Percentiles rank a stretch among this genome's conserved stretches.
These are phyloP conservation scores for Escovopsis sp. DNA, from an alignment of 2,329 filamentous ascomycete species.

Conservation along the genomic window DNA sequence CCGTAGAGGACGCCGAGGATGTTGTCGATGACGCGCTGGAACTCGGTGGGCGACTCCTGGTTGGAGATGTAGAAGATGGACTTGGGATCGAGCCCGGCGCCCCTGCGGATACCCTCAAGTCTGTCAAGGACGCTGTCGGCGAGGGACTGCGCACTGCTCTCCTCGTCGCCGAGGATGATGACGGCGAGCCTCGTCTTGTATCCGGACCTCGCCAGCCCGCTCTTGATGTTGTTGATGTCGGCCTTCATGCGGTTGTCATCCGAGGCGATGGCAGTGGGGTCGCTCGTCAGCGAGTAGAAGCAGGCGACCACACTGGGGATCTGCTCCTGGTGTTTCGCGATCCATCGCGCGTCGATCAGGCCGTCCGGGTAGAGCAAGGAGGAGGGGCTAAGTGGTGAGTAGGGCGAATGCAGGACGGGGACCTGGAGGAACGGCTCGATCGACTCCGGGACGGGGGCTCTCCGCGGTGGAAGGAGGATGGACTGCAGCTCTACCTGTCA, in stretches of 20 bases:
- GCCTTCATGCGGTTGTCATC: slow-evolving; percentile 77
- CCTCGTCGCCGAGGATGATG: slow-evolving; percentile 29
- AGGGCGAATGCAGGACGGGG: slow-evolving; percentile 66
- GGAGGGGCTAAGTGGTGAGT: slow-evolving; percentile 74
- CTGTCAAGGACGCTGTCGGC: slow-evolving; percentile 54
- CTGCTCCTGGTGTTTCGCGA: slow-evolving; percentile 74
- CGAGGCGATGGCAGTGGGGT: slow-evolving; percentile 58
- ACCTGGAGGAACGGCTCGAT: slow-evolving; percentile 31
- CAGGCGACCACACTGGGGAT: slow-evolving; percentile 68
- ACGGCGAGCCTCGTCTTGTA: slow-evolving; percentile 68
- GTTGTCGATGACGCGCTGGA: slow-evolving; percentile 57
- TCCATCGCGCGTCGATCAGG: slow-evolving; percentile 66
- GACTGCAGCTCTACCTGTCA: slow-evolving; percentile 29
- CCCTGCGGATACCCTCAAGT: slow-evolving; percentile 61
- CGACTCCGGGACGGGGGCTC: slow-evolving; percentile 36
- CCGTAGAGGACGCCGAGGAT: slow-evolving; percentile 60
- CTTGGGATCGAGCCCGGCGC: slow-evolving; percentile 68
- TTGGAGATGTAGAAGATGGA: slow-evolving; percentile 74
- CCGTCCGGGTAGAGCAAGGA: slow-evolving; percentile 84
- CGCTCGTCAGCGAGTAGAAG: slow-evolving; percentile 63
- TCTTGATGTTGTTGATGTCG: slow-evolving; percentile 67
- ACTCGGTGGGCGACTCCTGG: slow-evolving; percentile 52
- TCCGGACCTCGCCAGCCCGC: slow-evolving; percentile 48
- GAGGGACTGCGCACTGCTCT: slow-evolving; percentile 25
- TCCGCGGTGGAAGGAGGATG: slow-evolving; percentile 40